Percentiles rank a stretch among this genome's conserved stretches.
phyloP scores from a whole-genome alignment of 257 asterid genomes.

The Avicennia marina region DNA sequence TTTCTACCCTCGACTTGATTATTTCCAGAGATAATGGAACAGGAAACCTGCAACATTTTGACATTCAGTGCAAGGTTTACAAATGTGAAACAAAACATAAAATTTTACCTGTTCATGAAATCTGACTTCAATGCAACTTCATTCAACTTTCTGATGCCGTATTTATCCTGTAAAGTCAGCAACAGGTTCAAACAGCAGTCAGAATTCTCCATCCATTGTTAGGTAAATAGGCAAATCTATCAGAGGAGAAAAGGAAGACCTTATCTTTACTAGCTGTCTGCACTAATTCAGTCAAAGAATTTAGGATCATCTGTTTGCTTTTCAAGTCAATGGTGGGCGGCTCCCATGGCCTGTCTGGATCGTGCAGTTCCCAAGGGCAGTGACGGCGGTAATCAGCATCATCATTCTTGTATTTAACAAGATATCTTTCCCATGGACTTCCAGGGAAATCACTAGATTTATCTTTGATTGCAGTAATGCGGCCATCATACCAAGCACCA shows the following conservation, averaged over 20 bases:
- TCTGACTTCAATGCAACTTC: constrained; percentile 59
- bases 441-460: constrained; percentile 57
- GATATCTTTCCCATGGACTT: constrained; percentile 92
- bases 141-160: constrained; percentile 59
- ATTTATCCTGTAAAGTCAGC: constrained; percentile 57
- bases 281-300: constrained; percentile 36
- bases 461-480: constrained; percentile 51
- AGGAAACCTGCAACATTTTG: constrained; percentile 59
- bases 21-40: constrained; percentile 73
- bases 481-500: constrained; percentile 84
- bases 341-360: constrained; percentile 48
- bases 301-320: constrained; percentile 37
- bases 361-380: constrained; percentile 94
- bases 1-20: constrained; percentile 63
- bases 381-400: constrained; percentile 33
- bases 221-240: constrained; percentile 1
- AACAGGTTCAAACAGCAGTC: constrained; percentile 16
- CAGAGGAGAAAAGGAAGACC: constrained; percentile 35
- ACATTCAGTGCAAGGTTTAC: background rate
- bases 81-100: background rate
- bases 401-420: constrained; percentile 47
- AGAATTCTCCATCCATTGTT: background rate
- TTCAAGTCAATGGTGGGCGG: constrained; percentile 42
- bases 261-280: constrained; percentile 44
- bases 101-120: constrained; percentile 67